These are phyloP conservation scores for Apiospora hydei DNA, from an alignment of 2,329 filamentous ascomycete genomes.

Conservation along the genomic window DNA sequence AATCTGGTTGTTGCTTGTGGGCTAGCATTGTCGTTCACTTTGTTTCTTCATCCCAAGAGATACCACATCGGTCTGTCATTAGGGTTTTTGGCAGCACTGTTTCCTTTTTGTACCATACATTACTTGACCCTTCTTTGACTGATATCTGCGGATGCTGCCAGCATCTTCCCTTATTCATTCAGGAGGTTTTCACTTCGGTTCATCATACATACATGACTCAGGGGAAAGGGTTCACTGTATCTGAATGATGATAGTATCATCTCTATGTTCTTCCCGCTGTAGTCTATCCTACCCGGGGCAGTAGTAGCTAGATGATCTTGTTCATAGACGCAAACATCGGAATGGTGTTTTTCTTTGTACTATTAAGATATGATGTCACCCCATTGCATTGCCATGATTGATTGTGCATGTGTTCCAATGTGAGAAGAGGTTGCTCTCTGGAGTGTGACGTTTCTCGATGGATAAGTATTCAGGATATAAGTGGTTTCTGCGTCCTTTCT, in stretches of 20 bases:
- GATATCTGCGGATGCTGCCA: slow-evolving; percentile 13
- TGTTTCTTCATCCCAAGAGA: slow-evolving; percentile 24
- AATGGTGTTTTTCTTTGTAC: slow-evolving; percentile 22
- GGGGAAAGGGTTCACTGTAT: slow-evolving; percentile 23
- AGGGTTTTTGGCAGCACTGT: slow-evolving; percentile 25
- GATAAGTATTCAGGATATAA: not conserved
- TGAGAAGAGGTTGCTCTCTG: not conserved
- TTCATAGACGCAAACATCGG: slow-evolving; percentile 25
- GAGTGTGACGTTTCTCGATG: too few relatives aligned
- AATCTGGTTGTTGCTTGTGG: slow-evolving; percentile 31
- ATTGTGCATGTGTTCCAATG: not conserved
- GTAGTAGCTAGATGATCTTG: slow-evolving; percentile 25
- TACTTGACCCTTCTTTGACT: slow-evolving; percentile 22
- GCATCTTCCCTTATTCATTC: slow-evolving; percentile 23
- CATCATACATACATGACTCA: slow-evolving; percentile 4
- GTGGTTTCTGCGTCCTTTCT: not conserved
- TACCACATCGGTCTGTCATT: slow-evolving; percentile 24
- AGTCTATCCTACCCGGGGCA: slow-evolving; percentile 13
- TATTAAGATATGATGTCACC: not conserved
- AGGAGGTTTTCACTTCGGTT: slow-evolving; percentile 19
- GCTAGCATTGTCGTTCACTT: slow-evolving; percentile 19
- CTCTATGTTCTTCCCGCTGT: slow-evolving; percentile 24
- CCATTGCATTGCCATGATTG: too few relatives aligned
- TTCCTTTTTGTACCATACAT: slow-evolving; percentile 23
- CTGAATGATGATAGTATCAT: slow-evolving; percentile 20